phyloP scores from a whole-genome alignment of 129 eudicot species.

The Cynara cardunculus region DNA sequence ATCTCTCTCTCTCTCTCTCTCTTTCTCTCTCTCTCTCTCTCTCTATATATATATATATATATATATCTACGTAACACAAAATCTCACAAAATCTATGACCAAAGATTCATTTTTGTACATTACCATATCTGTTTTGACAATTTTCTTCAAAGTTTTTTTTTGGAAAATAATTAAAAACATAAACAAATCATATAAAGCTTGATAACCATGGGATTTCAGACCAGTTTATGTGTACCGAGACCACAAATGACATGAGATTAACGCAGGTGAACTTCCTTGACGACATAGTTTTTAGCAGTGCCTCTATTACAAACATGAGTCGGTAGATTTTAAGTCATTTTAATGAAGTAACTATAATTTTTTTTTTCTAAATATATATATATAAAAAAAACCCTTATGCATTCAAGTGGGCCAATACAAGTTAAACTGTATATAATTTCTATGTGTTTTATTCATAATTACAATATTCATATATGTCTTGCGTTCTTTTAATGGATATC shows the following conservation, averaged over 20 bases:
- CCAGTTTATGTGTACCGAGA: no score
- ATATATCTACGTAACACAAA: neutral
- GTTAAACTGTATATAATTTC: no score
- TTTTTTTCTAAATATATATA: no score
- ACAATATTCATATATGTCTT: no score
- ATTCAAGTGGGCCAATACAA: no score
- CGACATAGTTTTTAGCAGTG: no score
- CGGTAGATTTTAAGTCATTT: neutral
- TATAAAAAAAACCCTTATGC: no score
- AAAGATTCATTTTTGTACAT: neutral
- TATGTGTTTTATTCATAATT: no score
- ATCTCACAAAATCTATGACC: conserved; percentile 14
- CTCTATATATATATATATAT: neutral
- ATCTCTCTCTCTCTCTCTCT: neutral
- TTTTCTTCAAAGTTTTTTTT: neutral
- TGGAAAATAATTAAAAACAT: neutral
- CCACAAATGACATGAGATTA: no score
- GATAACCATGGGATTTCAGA: neutral
- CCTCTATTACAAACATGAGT: neutral
- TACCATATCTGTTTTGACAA: neutral
- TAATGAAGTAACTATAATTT: no score
- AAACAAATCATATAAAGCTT: neutral
- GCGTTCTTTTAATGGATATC: neutral
- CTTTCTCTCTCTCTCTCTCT: neutral
- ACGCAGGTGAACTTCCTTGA: no score